phyloP scores from a whole-genome alignment of 2,329 filamentous ascomycete species.

The Aspergillus novofumigatus region DNA sequence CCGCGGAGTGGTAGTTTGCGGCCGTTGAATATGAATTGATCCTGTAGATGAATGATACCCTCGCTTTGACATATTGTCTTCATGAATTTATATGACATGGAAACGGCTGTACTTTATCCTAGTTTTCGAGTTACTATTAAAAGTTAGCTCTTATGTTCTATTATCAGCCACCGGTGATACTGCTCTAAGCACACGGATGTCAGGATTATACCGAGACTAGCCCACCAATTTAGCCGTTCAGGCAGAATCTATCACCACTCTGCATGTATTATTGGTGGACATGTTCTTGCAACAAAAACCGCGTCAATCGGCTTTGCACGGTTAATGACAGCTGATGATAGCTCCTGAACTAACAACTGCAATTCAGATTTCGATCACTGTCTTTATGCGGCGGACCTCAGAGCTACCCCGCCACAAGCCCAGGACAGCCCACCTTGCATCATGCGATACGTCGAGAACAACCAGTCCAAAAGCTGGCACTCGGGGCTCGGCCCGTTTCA shows the following conservation, averaged over 20 bases:
- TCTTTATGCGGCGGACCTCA: not conserved
- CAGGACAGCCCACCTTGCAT: not conserved
- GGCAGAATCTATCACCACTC: not conserved
- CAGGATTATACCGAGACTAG: not conserved
- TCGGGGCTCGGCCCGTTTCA: not conserved
- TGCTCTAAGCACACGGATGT: too few species aligned
- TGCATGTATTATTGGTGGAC: not conserved
- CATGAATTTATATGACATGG: not conserved
- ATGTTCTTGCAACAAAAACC: not conserved
- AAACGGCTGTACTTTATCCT: not conserved
- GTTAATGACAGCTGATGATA: not conserved
- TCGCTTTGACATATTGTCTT: not conserved
- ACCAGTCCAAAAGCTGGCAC: not conserved
- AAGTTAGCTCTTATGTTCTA: not conserved
- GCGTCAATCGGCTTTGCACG: not conserved
- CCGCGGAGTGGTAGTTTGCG: slow-evolving; percentile 27
- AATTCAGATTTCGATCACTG: not conserved
- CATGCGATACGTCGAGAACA: not conserved
- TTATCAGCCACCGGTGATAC: not conserved
- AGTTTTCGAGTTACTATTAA: not conserved
- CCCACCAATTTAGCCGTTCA: slow-evolving; percentile 5
- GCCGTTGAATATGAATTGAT: slow-evolving; percentile 18
- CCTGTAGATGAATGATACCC: slow-evolving; percentile 1
- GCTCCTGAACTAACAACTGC: not conserved
- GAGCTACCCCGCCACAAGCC: not conserved